phyloP scores from a whole-genome alignment of 768 basidiomycete species.

The Collybia sp. region DNA sequence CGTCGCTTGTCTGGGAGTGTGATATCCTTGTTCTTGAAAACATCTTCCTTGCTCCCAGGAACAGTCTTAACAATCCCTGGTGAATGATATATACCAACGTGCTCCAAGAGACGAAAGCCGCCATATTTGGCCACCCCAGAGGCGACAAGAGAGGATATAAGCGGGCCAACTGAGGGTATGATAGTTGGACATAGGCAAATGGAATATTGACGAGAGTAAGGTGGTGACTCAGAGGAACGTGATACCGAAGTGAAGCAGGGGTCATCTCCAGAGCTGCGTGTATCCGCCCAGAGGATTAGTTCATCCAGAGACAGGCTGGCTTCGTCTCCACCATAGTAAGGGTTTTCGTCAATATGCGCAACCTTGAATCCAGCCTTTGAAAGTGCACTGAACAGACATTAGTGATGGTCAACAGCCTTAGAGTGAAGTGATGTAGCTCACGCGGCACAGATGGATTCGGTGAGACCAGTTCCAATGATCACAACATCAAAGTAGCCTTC shows the following conservation, averaged over 20 bases:
- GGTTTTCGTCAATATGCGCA: conserved; percentile 81
- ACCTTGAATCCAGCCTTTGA: conserved; percentile 86
- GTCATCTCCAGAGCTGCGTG: conserved; percentile 16
- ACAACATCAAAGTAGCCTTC: conserved; percentile 58
- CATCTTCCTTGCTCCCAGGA: conserved; percentile 87
- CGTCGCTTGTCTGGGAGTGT: conserved; percentile 81
- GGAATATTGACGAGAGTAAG: conserved; percentile 72
- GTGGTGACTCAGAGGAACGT: conserved; percentile 35
- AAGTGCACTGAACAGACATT: conserved; percentile 57
- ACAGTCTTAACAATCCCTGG: conserved; percentile 53
- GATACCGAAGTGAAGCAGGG: conserved; percentile 38
- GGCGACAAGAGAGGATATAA: conserved; percentile 72
- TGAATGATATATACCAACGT: conserved; percentile 53
- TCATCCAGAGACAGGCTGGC: conserved; percentile 83
- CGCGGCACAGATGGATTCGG: conserved; percentile 87
- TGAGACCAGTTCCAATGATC: conserved; percentile 74
- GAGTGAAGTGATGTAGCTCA: conserved; percentile 55
- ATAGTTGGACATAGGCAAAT: conserved; percentile 82
- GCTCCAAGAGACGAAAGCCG: conserved; percentile 81
- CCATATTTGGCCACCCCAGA: conserved; percentile 90
- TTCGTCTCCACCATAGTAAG: conserved; percentile 82
- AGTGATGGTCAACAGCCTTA: conserved; percentile 8
- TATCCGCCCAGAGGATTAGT: conserved; percentile 63
- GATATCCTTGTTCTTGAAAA: conserved; percentile 83
- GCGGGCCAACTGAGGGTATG: conserved; percentile 72